Base-by-base conservation (phyloP, 345 rosid genomes). In the Gossypium bickii region DNA sequence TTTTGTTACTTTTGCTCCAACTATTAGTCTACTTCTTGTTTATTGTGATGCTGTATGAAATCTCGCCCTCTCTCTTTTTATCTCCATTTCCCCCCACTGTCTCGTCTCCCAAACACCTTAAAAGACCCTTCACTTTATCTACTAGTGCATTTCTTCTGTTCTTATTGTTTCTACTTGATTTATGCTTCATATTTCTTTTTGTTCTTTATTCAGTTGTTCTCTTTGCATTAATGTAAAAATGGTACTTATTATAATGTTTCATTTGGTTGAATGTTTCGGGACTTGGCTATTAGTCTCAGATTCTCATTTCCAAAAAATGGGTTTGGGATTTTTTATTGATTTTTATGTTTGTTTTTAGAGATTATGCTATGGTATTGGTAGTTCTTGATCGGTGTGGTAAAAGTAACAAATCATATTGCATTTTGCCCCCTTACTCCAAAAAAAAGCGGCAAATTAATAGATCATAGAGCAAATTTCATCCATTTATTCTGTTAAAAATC, bases 21-120 rank as follows among this genome's bases (percentile, higher is more conserved):
- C 29, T 20, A 44, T 18, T 44, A 44, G 17, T 66, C 53, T 66
- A 44, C n/a, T 34, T 34, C 41, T 5, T 43, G 53, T 66, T 66
- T 3, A 20, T 49, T 51, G 49, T 72, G 22, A 84, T 87, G 83
- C 47, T 72, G 61, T 76, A 74, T 61, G 43, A 75, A 67, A 67
- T 57, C 78, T 12, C 78, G 67, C 48, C 71, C 78, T 0, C 62
- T 66, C 44, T 34, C 5, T 0, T 77, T 38, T 24, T 34, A 17
- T 24, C 38, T 58, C 34, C 63, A 24, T 58, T 24, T 58, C 51
- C 79, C 44, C 58, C 15, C 56, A 43, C 80, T 70, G 70, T 75
- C 69, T 67, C 77, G 8, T n/a, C 82, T 45, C 25, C 84, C 80
- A 75, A 71, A 52, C 71, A 34, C 12, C 71, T n/a, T 55, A 59